Evolutionary conservation across 2,329 filamentous ascomycete genomes (phyloP), one percentile per base, ranked within the genome.

Genomic region (Penicillium palitans): DNA sequence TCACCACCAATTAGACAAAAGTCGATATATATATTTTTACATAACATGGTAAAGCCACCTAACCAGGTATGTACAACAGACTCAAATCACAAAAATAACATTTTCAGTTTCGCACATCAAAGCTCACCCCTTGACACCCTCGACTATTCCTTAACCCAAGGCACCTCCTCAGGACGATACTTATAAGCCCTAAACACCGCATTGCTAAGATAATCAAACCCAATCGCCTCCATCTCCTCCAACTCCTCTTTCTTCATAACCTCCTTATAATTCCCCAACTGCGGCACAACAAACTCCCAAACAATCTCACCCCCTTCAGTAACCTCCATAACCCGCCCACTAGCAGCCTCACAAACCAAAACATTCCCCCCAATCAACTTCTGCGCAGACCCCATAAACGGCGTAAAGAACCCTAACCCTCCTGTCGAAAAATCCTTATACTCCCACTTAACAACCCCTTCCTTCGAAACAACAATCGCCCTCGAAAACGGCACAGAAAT

Each of bases 321-420:
- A 35, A 80, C 78, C 58, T 80, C 78, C 51, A 80, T 76, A 4
- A 80, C 68, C 31, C 31, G 31, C 4, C 31, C 31, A 33, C n/a
- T 75, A 1, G 73, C 77, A 40, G 73, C 75, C 64, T 81, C 78
- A 24, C 74, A 78, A 6, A 80, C 59, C 52, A 80, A 53, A 0
- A 77, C 77, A 60, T 80, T 80, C 9, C 77, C 77, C 51, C 76
- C 77, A 10, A 39, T 42, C 17, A 80, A 60, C 15, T 74, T 66
- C 62, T 80, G 78, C 8, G 78, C 78, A 49, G 74, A 74, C 21
- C 79, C 79, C 78, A 81, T 80, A 52, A 80, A 80, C 0, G 78
- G 78, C 0, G 75, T 79, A 66, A 79, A 80, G 62, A 79, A 78
- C 6, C 69, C 71, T 52, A 77, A 66, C 6, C 73, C 72, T 41